Conservation (phyloP, 2,329 filamentous ascomycete species). For the Talaromyces sp. region DNA sequence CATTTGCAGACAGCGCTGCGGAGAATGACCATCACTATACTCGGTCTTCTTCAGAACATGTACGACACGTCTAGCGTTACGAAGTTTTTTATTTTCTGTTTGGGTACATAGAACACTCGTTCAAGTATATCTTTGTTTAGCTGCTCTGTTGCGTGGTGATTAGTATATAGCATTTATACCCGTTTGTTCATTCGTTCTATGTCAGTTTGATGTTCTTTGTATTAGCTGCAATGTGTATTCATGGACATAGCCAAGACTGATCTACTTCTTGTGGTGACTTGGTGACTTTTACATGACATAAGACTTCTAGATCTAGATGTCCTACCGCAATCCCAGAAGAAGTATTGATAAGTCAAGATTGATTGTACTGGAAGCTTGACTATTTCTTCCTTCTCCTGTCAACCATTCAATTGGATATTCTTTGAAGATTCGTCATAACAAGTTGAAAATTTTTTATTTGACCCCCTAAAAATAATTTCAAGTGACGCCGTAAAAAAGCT, state of each 20-base stretch:
- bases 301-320: no score
- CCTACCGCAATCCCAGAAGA: no score
- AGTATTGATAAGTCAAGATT: no score
- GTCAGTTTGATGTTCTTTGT: background rate
- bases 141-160: background rate
- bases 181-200: background rate
- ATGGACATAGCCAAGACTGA: background rate
- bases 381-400: background rate
- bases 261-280: background rate
- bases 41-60: background rate
- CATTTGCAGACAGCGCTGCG: constrained; percentile 28
- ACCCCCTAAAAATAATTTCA: background rate
- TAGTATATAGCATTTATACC: background rate
- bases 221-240: background rate
- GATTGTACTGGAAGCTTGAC: background rate
- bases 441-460: background rate
- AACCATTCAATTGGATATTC: no score
- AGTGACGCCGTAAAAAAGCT: background rate
- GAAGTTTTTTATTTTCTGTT: background rate
- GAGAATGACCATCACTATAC: background rate
- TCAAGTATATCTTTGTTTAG: background rate
- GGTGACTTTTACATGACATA: no score
- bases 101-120: background rate
- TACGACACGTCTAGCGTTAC: background rate
- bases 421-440: background rate